Base-by-base conservation (phyloP, 352 stramenopile species). In the Pythium guiyangense region DNA sequence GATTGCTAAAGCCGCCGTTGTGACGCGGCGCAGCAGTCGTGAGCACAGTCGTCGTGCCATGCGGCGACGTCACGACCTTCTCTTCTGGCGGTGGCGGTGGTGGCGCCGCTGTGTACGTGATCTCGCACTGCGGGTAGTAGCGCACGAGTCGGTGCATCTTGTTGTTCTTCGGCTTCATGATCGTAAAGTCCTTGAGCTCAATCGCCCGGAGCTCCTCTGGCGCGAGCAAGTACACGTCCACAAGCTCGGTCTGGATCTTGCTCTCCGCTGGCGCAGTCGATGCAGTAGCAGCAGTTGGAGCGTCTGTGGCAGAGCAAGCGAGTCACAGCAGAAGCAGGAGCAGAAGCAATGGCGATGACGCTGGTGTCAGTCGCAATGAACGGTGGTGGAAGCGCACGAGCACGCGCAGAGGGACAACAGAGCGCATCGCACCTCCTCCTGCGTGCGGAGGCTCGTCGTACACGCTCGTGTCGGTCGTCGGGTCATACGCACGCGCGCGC, bases 161-260 rank as follows among this genome's bases (percentile, higher is more conserved):
- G 69, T 85, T 85, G 61, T 88, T 86, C 63, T 87, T 87, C 50
- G 82, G 82, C 46, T 89, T 90, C 70, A 88, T 86, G 68, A 88
- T 88, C 34, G 82, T 92, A 46, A 90, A 86, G 66, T 90, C 78
- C 53, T 90, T 87, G 59, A 88, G 72, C 51, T 84, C 76, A 31
- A 86, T 71, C 48, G 73, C 74, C 43, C 79, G 79, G 37, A 71
- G 61, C 29, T 85, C 78, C 54, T 89, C 79, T 3, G 79, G 81
- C 22, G 73, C 64, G 35, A 92, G 54, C 43, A 92, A 57, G 60
- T 92, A 92, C 45, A 90, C 82, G 57, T 88, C 77, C 52, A 92
- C 74, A 49, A 54, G 70, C 59, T 92, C 82, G 17, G 60, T 79
- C 55, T 86, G 64, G 4, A 31, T 40, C 25, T 27, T 49, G 54